These are phyloP conservation scores for Calonectria leucothoes DNA, from an alignment of 2,329 filamentous ascomycete genomes.

Conservation along the genomic window DNA sequence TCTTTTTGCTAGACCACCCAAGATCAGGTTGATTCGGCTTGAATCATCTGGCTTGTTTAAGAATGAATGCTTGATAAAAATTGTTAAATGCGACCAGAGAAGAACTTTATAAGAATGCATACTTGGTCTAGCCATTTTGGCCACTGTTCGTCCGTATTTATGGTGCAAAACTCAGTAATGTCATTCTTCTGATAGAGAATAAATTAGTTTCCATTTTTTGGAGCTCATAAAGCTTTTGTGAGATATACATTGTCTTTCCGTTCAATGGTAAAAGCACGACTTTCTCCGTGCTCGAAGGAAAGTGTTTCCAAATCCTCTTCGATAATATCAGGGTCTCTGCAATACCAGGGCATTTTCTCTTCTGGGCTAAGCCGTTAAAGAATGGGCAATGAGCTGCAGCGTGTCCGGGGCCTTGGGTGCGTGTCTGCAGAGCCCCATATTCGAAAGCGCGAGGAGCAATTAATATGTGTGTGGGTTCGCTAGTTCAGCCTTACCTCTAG, in stretches of 20 bases:
- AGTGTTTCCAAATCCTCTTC: not conserved
- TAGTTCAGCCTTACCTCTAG: not conserved
- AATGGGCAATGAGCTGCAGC: not conserved
- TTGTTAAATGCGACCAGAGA: not conserved
- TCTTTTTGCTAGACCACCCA: not conserved
- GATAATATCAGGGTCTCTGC: not conserved
- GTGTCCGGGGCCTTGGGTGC: not conserved
- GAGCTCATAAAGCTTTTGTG: not conserved
- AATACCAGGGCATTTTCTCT: conserved; percentile 13
- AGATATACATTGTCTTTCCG: not conserved
- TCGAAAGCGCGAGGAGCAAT: not conserved
- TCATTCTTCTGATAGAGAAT: not conserved
- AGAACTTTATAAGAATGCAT: not conserved
- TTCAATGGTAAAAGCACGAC: not conserved
- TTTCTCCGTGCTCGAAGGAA: not conserved
- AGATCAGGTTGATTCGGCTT: not conserved
- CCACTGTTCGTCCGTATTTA: not conserved
- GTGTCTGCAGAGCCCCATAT: not conserved
- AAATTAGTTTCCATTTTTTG: too few species aligned
- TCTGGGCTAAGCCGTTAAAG: too few species aligned
- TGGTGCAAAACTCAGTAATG: not conserved
- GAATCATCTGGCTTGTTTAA: not conserved
- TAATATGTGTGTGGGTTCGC: not conserved
- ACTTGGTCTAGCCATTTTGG: not conserved
- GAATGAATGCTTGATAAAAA: not conserved